Base-by-base conservation (phyloP, 1,284 basidiomycete genomes). In the Prillingera fragicola region DNA sequence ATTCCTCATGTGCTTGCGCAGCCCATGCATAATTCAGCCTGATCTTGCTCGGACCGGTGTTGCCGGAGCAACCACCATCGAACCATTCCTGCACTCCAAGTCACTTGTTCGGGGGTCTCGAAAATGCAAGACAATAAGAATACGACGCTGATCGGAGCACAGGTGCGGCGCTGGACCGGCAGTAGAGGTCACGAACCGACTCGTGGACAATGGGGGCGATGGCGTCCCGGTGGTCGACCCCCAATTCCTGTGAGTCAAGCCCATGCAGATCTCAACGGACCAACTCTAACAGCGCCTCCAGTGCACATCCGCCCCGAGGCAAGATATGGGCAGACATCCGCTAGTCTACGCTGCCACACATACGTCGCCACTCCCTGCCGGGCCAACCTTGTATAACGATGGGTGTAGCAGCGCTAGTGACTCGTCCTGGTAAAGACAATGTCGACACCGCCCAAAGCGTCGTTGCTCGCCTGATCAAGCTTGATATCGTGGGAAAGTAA, bases 151-250 rank as follows among this genome's bases (percentile, higher is more conserved):
- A 44, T 42, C n/a, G n/a, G n/a, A n/a, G 17, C 8, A 12, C 50
- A 52, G 50, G 18, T 52, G 50, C 25, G 43, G 33, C 23, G 31
- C 22, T 15, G 39, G 46, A 4, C 45, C 43, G 2, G 45, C 50
- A 4, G 22, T 48, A 13, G 50, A 52, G 26, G 50, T 52, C 19
- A 52, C 50, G 5, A 52, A 52, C 40, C 31, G 32, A 8, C 37
- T 45, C 7, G 21, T 28, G n/a, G 31, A 39, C 7, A 27, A 26
- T n/a, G 43, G 37, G 2, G 26, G 19, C 17, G 25, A 34, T 24
- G 24, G 21, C 23, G 9, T 8, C 18, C 22, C n/a, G n/a, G n/a
- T n/a, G n/a, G 38, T 40, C 15, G 21, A 32, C 13, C 38, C 38
- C 13, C 19, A 15, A 10, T 28, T 33, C n/a, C 31, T 40, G 38